Conservation (phyloP, 108 stramenopile genomes). For the Cylindrotheca fusiformis region DNA sequence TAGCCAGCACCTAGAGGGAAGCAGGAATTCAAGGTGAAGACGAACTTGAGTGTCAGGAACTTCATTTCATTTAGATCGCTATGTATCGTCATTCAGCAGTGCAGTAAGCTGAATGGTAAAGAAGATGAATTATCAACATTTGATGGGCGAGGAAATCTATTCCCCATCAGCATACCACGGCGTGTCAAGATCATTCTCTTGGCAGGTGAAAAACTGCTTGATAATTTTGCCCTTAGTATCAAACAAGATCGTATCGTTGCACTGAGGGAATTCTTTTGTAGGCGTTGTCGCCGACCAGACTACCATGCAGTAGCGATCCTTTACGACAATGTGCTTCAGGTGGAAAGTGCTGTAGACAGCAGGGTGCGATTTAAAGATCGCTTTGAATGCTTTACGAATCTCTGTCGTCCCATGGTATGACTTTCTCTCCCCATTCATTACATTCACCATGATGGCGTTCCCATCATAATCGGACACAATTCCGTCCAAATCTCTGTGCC, state of each 20-base stretch:
- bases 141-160: background rate
- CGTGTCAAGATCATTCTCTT: background rate
- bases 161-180: background rate
- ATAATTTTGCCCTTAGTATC: background rate
- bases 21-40: no score
- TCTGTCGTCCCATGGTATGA: background rate
- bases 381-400: conserved; percentile 1
- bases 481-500: background rate
- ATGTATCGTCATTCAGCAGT: no score
- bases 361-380: background rate
- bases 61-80: no score
- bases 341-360: background rate
- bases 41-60: no score
- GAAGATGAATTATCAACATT: no score
- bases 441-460: conserved; percentile 1
- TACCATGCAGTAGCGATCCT: conserved; percentile 1
- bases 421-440: background rate
- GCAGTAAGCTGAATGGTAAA: no score
- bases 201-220: conserved; percentile 1
- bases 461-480: background rate
- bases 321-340: background rate
- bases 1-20: no score
- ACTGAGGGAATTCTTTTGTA: background rate
- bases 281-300: conserved; percentile 1
- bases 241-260: background rate